A percentile compares a stretch with the other conserved stretches of the same genome.
phyloP scores from a whole-genome alignment of 2,329 filamentous ascomycete species.

The Clarireedia paspali region DNA sequence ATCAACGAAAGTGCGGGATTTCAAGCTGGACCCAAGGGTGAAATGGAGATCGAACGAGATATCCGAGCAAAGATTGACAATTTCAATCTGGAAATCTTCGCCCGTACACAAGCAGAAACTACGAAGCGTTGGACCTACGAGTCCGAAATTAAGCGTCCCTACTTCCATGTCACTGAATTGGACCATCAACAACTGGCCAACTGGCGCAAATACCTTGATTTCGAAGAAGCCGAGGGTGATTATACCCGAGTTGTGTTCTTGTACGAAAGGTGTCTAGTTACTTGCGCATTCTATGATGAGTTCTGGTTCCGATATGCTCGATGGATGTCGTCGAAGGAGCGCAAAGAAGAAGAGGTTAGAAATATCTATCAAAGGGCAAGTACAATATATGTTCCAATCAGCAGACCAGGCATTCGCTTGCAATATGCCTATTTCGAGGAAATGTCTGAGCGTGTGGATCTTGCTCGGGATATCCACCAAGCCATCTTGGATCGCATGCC shows the following conservation, averaged over 20 bases:
- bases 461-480: slow-evolving; percentile 78
- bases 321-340: slow-evolving; percentile 79
- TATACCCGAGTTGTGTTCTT: slow-evolving; percentile 69
- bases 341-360: slow-evolving; percentile 81
- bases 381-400: slow-evolving; percentile 79
- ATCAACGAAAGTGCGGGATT: slow-evolving; percentile 52
- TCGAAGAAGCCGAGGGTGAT: slow-evolving; percentile 80
- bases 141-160: slow-evolving; percentile 87
- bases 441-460: slow-evolving; percentile 64
- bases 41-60: slow-evolving; percentile 76
- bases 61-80: slow-evolving; percentile 72
- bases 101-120: slow-evolving; percentile 76
- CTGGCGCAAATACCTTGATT: slow-evolving; percentile 95
- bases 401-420: slow-evolving; percentile 72
- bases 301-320: slow-evolving; percentile 97
- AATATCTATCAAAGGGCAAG: slow-evolving; percentile 87
- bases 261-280: slow-evolving; percentile 90
- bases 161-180: slow-evolving; percentile 92
- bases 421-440: slow-evolving; percentile 96
- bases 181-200: slow-evolving; percentile 78
- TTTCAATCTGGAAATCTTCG: slow-evolving; percentile 74
- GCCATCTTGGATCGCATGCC: slow-evolving; percentile 71
- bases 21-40: slow-evolving; percentile 49
- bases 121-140: slow-evolving; percentile 94
- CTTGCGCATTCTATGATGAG: slow-evolving; percentile 90